Base-by-base conservation (phyloP, 2,329 filamentous ascomycete genomes). In the Diaporthe vaccinii region DNA sequence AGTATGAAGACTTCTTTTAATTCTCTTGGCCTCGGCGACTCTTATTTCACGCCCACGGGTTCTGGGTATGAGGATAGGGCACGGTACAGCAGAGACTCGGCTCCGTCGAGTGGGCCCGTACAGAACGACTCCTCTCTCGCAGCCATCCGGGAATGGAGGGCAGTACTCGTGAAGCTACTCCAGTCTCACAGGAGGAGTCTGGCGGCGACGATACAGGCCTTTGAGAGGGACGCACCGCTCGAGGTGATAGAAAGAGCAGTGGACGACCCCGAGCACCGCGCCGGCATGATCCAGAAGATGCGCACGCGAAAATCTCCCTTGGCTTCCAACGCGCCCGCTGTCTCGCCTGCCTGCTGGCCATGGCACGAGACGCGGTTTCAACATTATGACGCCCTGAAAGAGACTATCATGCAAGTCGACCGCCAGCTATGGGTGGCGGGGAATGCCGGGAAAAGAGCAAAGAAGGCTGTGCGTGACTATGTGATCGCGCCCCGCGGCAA, bases 311-410 rank as follows among this genome's bases (percentile, higher is more conserved):
- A 49, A 14, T 8, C 55, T 0, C 8, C 62, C 9, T 12, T 65
- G 34, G 7, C 51, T 2, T 34, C n/a, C 58, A 44, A 65, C 12
- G n/a, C 28, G 4, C 46, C 79, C 79, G 61, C 79, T 75, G 68
- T 53, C 22, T 73, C 58, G 15, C 4, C 36, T 12, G 17, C 2
- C 74, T 85, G 81, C 85, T 88, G 79, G 83, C 84, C 58, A 75
- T 84, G 79, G 41, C 89, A 87, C 74, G 86, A 87, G 75, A 85
- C 87, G 57, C 84, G 87, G 1, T 88, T 88, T 62, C 82, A 85
- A 36, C 86, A 88, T 72, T 88, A 86, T 73, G 87, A 89, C 61
- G 83, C 80, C 58, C 79, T 88, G 10, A 85, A 84, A 74, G 81
- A 83, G 57, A 86, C 89, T 46, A 73, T 89, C 15, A 79, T 78